These are phyloP conservation scores for Podospora sp. DNA, from an alignment of 495 filamentous ascomycete genomes.

Conservation along the genomic window DNA sequence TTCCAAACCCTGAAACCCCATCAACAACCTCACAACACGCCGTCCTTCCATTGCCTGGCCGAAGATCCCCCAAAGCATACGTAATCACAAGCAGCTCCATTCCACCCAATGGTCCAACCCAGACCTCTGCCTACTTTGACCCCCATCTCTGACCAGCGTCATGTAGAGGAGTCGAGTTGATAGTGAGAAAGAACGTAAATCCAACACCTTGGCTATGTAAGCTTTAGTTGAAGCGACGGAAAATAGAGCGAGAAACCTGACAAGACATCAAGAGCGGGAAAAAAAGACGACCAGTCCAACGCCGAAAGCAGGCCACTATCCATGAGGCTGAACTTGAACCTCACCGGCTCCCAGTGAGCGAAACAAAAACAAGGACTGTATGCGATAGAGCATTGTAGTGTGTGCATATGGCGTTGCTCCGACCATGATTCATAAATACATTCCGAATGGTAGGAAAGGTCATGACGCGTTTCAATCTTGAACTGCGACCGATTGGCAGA, in stretches of 20 bases:
- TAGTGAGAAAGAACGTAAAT: slow-evolving; percentile 17
- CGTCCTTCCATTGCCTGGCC: slow-evolving; percentile 1
- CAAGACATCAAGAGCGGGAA: slow-evolving; percentile 10
- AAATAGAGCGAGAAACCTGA: slow-evolving; percentile 1
- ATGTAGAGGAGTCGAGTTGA: background rate
- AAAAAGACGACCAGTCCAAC: background rate
- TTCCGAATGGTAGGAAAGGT: slow-evolving; percentile 10
- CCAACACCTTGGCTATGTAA: slow-evolving; percentile 23
- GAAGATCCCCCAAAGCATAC: background rate
- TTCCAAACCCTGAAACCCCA: background rate
- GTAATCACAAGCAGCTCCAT: background rate
- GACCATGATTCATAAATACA: slow-evolving; percentile 21
- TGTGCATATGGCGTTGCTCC: slow-evolving; percentile 18
- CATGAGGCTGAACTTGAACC: background rate
- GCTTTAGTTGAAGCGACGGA: background rate
- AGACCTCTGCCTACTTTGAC: slow-evolving; percentile 16
- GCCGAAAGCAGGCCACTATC: background rate
- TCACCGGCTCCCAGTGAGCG: slow-evolving; percentile 9
- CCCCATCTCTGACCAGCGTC: background rate
- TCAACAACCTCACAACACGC: background rate
- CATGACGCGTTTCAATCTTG: slow-evolving; percentile 8
- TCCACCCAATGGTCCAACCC: slow-evolving; percentile 18
- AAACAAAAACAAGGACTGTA: slow-evolving; percentile 7
- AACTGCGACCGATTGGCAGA: background rate
- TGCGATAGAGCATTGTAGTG: slow-evolving; percentile 4